Conservation (phyloP, 441 rosid species). For the Erodium moschatum region DNA sequence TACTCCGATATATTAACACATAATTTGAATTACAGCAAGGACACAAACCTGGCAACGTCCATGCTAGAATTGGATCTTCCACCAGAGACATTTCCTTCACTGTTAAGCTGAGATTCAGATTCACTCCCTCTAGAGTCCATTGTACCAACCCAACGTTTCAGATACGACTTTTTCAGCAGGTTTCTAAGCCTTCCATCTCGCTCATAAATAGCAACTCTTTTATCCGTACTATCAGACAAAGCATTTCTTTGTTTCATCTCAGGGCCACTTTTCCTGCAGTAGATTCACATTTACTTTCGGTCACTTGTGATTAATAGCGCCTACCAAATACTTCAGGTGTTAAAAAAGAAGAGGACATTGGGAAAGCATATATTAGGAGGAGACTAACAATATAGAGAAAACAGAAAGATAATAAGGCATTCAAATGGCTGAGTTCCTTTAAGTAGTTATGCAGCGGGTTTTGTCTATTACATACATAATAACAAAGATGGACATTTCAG, state of each 20-base stretch:
- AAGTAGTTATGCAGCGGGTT: too few species aligned
- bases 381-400: too few species aligned
- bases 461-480: neutral
- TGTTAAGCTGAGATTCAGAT: slow-evolving; percentile 29
- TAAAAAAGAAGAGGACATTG: too few species aligned
- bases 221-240: slow-evolving; percentile 26
- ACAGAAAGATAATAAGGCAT: neutral
- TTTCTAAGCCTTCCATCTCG: slow-evolving; percentile 68
- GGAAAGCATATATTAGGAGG: too few species aligned
- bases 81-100: slow-evolving; percentile 33
- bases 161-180: slow-evolving; percentile 69
- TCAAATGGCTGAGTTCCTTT: too few species aligned
- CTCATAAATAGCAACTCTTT: slow-evolving; percentile 29
- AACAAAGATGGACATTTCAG: neutral
- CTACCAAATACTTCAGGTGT: too few species aligned
- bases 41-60: slow-evolving; percentile 69
- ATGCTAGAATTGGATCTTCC: slow-evolving; percentile 30
- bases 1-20: neutral
- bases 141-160: slow-evolving; percentile 62
- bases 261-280: slow-evolving; percentile 44
- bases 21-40: slow-evolving; percentile 3
- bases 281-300: slow-evolving; percentile 8
- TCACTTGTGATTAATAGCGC: too few species aligned
- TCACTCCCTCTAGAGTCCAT: slow-evolving; percentile 48
- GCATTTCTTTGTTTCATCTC: slow-evolving; percentile 37